Conservation (phyloP, 2,329 filamentous ascomycete species). For the Hirsutella rhossiliensis region DNA sequence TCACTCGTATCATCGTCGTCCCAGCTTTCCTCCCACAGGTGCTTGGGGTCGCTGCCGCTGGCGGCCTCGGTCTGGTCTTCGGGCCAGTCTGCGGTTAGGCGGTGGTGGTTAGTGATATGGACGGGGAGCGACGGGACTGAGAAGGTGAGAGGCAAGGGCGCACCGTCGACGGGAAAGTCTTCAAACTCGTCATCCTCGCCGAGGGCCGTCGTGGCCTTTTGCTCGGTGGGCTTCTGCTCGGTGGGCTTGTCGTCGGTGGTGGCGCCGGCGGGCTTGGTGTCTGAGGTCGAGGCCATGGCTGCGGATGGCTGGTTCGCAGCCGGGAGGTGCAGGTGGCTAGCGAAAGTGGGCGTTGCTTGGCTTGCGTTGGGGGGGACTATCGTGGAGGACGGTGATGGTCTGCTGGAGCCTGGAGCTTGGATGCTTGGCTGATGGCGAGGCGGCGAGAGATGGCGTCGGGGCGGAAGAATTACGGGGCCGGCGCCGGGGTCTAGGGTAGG, state of each 20-base stretch:
- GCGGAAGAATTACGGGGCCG: no score
- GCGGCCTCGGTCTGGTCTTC: constrained; percentile 83
- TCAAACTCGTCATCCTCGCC: constrained; percentile 99
- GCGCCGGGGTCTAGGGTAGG: no score
- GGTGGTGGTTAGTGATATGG: neutral
- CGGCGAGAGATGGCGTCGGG: no score
- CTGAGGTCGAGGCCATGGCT: constrained; percentile 6
- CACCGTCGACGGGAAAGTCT: constrained; percentile 95
- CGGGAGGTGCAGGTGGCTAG: neutral
- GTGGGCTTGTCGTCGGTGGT: constrained; percentile 16
- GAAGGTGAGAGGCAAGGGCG: constrained; percentile 7
- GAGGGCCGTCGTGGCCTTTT: constrained; percentile 44
- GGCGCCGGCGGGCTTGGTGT: constrained; percentile 7
- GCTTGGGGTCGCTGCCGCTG: constrained; percentile 53
- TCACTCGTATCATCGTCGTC: constrained; percentile 96
- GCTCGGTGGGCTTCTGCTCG: constrained; percentile 12
- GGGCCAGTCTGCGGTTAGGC: constrained; percentile 62
- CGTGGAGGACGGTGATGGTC: no score
- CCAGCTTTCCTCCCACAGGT: constrained; percentile 99
- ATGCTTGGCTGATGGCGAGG: no score
- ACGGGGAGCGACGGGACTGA: neutral
- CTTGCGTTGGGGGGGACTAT: no score
- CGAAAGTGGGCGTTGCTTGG: no score
- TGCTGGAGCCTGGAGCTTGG: no score
- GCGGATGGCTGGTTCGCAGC: neutral